phyloP scores from a whole-genome alignment of 2,329 filamentous ascomycete genomes.

The Xylariales sp. region DNA sequence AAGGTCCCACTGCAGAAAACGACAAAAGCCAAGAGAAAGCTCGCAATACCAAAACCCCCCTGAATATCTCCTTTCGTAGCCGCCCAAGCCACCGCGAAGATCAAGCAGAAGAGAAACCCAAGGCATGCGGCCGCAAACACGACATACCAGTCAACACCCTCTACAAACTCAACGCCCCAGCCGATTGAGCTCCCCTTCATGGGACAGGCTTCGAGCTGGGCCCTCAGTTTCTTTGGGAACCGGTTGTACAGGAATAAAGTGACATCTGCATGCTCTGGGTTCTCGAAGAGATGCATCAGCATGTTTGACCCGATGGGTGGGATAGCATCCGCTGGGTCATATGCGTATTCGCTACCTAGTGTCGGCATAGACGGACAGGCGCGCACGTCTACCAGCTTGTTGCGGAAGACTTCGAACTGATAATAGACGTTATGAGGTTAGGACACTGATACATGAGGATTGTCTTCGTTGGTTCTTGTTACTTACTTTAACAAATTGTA shows the following conservation, averaged over 20 bases:
- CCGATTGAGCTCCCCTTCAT: conserved; percentile 42
- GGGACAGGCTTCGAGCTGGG: conserved; percentile 42
- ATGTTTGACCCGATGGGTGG: conserved; percentile 46
- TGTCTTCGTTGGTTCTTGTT: not conserved
- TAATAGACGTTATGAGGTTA: not conserved
- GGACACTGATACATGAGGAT: not conserved
- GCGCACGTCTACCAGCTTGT: conserved; percentile 32
- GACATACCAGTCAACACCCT: conserved; percentile 42
- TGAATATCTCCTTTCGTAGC: conserved; percentile 42
- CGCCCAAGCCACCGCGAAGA: conserved; percentile 43
- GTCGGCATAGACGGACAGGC: conserved; percentile 33
- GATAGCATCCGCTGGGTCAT: conserved; percentile 43
- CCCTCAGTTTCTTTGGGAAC: conserved; percentile 46
- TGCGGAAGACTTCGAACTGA: conserved; percentile 40
- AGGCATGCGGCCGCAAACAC: conserved; percentile 40
- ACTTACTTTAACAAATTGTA: conserved; percentile 30
- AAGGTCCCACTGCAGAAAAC: conserved; percentile 40
- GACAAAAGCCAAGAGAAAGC: conserved; percentile 45
- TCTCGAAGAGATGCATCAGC: conserved; percentile 46
- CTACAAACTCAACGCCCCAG: conserved; percentile 47
- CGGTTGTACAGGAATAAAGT: conserved; percentile 40
- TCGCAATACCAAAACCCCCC: conserved; percentile 46
- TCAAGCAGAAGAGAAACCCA: conserved; percentile 39
- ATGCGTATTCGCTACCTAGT: conserved; percentile 38
- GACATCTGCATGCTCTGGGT: conserved; percentile 44